Evolutionary conservation across 306 rosid genomes (phyloP).

Genomic region (Castanea sativa): DNA sequence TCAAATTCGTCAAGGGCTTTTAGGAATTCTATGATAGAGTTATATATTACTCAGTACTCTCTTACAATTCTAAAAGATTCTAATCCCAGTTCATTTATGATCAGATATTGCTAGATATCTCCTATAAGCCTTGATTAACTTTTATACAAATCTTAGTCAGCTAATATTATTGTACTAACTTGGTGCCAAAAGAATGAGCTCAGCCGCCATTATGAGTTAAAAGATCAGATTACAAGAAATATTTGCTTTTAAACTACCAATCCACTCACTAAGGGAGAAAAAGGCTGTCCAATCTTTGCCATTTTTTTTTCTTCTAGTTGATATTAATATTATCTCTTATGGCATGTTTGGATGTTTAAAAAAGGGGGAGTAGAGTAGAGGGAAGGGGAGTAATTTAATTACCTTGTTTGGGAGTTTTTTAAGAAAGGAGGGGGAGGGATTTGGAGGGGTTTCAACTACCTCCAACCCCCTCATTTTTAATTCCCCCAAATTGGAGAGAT

Average conservation of each 20-base stretch:
- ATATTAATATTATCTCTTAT: not conserved
- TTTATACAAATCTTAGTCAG: not conserved
- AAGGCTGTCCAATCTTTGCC: not conserved
- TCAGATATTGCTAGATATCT: not conserved
- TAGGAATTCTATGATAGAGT: not conserved
- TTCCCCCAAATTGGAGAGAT: no score
- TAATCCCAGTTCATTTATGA: no score
- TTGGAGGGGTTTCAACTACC: no score
- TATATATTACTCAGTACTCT: no score
- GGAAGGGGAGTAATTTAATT: no score
- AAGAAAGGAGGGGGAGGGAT: no score
- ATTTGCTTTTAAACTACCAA: conserved; percentile 14
- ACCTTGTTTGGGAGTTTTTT: no score
- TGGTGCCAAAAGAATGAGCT: conserved; percentile 36
- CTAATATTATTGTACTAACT: not conserved
- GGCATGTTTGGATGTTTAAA: no score
- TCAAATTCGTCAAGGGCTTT: not conserved
- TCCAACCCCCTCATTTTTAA: no score
- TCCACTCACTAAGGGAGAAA: conserved; percentile 7
- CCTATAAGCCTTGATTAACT: not conserved
- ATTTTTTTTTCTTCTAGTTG: not conserved
- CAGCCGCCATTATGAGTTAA: conserved; percentile 41
- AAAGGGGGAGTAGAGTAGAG: no score
- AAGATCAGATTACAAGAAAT: not conserved
- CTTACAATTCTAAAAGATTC: no score